These are phyloP conservation scores for Narthecium ossifragum DNA, from an alignment of 106 monocot genomes.

Conservation along the genomic window DNA sequence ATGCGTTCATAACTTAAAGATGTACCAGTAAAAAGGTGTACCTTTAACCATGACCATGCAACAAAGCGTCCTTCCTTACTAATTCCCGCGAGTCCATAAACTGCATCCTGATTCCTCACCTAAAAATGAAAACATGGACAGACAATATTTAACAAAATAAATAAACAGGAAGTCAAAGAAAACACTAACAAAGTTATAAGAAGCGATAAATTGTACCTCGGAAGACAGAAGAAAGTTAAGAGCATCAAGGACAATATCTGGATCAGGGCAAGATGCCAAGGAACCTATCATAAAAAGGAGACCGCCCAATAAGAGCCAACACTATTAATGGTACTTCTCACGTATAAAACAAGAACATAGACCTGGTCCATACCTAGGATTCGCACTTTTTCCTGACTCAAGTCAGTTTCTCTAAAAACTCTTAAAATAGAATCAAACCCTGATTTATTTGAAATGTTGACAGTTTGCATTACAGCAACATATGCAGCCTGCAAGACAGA, in stretches of 20 bases:
- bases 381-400: constrained; percentile 76
- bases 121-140: constrained; percentile 7
- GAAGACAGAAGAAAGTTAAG: constrained; percentile 64
- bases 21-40: constrained; percentile 4
- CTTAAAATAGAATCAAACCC: constrained; percentile 77
- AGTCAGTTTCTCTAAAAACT: constrained; percentile 65
- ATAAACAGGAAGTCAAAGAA: not conserved
- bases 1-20: too few relatives aligned
- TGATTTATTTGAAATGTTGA: constrained; percentile 41
- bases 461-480: constrained; percentile 63
- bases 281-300: constrained; percentile 33
- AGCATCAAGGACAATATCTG: constrained; percentile 60
- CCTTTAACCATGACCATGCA: constrained; percentile 95
- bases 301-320: constrained; percentile 1
- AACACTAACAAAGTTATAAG: too few relatives aligned
- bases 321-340: too few relatives aligned
- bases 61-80: constrained; percentile 64
- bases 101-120: constrained; percentile 82
- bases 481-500: constrained; percentile 67
- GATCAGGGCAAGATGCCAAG: constrained; percentile 59
- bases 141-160: not conserved
- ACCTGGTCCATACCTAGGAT: constrained; percentile 58
- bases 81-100: constrained; percentile 51
- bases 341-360: too few relatives aligned
- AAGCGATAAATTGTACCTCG: too few relatives aligned